These are phyloP conservation scores for Cyberlindnera xylosilytica DNA, from an alignment of 805 yeast genomes.

Conservation along the genomic window DNA sequence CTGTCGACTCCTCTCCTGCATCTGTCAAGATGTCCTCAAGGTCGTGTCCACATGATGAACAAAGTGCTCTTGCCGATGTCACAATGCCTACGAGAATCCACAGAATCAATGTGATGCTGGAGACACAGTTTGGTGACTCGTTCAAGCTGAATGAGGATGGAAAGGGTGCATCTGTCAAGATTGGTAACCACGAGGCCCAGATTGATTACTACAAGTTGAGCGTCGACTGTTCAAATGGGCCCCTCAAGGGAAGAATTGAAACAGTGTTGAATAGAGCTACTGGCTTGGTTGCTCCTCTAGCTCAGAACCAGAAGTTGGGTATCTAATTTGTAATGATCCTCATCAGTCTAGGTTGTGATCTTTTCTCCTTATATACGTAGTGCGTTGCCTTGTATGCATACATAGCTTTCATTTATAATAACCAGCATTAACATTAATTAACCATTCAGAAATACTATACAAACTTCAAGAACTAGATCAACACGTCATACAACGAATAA, in stretches of 20 bases:
- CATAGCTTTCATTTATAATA: no score
- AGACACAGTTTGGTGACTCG: slow-evolving; percentile 87
- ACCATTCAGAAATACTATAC: no score
- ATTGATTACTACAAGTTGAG: slow-evolving; percentile 62
- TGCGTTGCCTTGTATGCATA: no score
- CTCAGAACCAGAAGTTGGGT: slow-evolving; percentile 34
- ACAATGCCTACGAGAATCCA: slow-evolving; percentile 38
- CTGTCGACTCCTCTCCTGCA: slow-evolving; percentile 93
- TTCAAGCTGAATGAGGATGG: slow-evolving; percentile 41
- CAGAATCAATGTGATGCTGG: slow-evolving; percentile 59
- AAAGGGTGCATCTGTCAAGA: slow-evolving; percentile 54
- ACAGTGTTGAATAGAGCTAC: slow-evolving; percentile 77
- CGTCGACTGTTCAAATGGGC: slow-evolving; percentile 72
- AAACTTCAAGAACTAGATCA: no score
- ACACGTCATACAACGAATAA: no score
- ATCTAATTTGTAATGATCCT: no score
- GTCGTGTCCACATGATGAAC: slow-evolving; percentile 41
- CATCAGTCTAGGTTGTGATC: no score
- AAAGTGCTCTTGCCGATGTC: slow-evolving; percentile 31
- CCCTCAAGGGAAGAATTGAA: slow-evolving; percentile 76
- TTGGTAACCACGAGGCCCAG: slow-evolving; percentile 73
- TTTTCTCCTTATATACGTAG: no score
- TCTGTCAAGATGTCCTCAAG: slow-evolving; percentile 83
- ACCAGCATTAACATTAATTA: no score
- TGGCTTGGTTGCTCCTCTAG: slow-evolving; percentile 79